Percentiles rank a stretch among this genome's conserved stretches.
These are phyloP conservation scores for Saturnispora mendoncae DNA, from an alignment of 805 yeast species.

Conservation along the genomic window DNA sequence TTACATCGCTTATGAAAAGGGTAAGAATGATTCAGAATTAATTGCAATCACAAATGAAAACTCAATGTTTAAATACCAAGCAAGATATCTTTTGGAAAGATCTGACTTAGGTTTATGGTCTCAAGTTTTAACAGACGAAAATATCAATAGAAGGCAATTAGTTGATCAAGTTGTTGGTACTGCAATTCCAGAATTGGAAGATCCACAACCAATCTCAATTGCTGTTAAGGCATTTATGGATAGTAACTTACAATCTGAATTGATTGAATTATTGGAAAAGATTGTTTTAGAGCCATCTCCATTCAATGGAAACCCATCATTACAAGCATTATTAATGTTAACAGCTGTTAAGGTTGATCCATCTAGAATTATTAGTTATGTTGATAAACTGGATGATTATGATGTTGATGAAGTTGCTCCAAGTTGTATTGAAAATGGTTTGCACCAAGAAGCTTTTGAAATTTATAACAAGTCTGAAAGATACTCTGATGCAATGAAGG, in stretches of 20 bases:
- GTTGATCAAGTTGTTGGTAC: constrained; percentile 92
- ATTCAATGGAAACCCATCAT: constrained; percentile 87
- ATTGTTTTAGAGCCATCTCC: constrained; percentile 96
- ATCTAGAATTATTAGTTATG: constrained; percentile 69
- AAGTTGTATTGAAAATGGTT: constrained; percentile 78
- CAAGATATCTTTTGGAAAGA: constrained; percentile 84
- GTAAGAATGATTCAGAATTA: constrained; percentile 83
- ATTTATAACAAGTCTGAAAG: constrained; percentile 80
- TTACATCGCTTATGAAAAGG: constrained; percentile 94
- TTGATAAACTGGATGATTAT: constrained; percentile 83
- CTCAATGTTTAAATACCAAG: constrained; percentile 97
- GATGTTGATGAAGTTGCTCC: constrained; percentile 94
- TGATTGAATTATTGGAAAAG: constrained; percentile 90
- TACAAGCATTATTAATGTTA: constrained; percentile 85
- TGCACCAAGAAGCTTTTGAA: constrained; percentile 90
- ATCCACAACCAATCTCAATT: constrained; percentile 88
- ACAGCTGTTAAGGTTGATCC: constrained; percentile 96
- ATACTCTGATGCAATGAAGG: constrained; percentile 73
- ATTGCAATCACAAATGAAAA: constrained; percentile 91
- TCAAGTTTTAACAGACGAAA: constrained; percentile 64
- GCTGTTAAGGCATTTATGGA: constrained; percentile 96
- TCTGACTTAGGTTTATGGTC: constrained; percentile 84
- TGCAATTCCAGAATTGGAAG: constrained; percentile 89
- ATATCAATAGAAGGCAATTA: constrained; percentile 81
- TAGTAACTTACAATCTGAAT: constrained; percentile 84